Percentiles rank a stretch among this genome's conserved stretches.
phyloP scores from a whole-genome alignment of 192 early-diverging fungal species.

The Chytriomyces confervae region DNA sequence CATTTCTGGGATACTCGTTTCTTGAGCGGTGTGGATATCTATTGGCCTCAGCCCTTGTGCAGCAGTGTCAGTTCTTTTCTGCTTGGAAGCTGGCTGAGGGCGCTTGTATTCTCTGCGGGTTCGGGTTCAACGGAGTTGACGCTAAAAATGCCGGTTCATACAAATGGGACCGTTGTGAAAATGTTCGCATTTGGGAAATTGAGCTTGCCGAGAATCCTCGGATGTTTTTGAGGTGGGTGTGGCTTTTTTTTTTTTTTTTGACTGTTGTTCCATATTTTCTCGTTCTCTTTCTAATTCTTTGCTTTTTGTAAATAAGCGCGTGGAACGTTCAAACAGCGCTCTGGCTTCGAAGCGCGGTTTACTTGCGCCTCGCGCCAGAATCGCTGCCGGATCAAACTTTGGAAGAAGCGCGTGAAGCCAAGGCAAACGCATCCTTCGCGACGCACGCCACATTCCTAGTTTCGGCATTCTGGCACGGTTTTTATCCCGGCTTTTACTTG shows the following conservation, averaged over 20 bases:
- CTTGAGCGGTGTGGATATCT: constrained; percentile 43
- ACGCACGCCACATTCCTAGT: constrained; percentile 77
- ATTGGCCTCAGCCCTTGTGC: constrained; percentile 63
- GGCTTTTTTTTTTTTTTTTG: neutral
- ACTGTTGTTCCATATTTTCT: too few species aligned
- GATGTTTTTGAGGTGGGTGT: constrained; percentile 29
- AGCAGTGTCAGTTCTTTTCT: constrained; percentile 50
- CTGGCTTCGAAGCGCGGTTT: constrained; percentile 87
- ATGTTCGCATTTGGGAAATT: constrained; percentile 67
- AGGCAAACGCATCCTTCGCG: constrained; percentile 53
- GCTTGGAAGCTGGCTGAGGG: constrained; percentile 92
- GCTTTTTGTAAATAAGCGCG: constrained; percentile 40
- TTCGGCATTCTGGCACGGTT: constrained; percentile 93
- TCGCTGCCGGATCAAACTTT: constrained; percentile 22
- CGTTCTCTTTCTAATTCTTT: too few species aligned
- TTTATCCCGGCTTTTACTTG: constrained; percentile 57
- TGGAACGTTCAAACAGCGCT: constrained; percentile 91
- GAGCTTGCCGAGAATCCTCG: constrained; percentile 71
- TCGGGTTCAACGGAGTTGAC: constrained; percentile 78
- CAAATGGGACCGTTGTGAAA: constrained; percentile 75
- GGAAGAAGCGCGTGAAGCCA: constrained; percentile 23
- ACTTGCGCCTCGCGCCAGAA: constrained; percentile 61
- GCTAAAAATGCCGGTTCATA: constrained; percentile 49
- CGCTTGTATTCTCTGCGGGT: constrained; percentile 78
- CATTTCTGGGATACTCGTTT: constrained; percentile 4